phyloP scores from a whole-genome alignment of 2,329 filamentous ascomycete genomes.

The Cytospora mali region DNA sequence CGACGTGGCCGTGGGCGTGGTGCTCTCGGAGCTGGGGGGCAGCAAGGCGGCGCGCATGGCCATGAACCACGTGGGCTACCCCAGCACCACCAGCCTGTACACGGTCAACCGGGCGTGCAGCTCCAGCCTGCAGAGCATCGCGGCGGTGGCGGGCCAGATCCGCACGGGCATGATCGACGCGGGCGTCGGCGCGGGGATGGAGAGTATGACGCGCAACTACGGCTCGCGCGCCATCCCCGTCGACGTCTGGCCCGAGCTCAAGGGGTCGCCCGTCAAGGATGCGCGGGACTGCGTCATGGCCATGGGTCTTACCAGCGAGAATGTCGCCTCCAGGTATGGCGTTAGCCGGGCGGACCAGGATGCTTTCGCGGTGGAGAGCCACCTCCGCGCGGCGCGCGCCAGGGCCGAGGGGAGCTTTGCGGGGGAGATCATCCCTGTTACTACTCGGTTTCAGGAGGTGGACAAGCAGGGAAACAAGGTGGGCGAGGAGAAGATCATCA shows the following conservation, averaged over 20 bases:
- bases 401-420: conserved; percentile 72
- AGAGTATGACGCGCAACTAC: conserved; percentile 95
- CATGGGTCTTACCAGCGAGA: conserved; percentile 91
- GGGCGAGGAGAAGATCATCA: conserved; percentile 62
- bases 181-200: conserved; percentile 88
- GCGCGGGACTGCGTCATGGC: conserved; percentile 88
- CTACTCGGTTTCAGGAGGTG: conserved; percentile 66
- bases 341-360: conserved; percentile 79
- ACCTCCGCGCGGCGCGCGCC: conserved; percentile 72
- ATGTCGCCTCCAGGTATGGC: conserved; percentile 77
- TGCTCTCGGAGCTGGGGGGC: conserved; percentile 88
- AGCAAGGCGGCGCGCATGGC: conserved; percentile 91
- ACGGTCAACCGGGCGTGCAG: conserved; percentile 89
- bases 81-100: conserved; percentile 73
- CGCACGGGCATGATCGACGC: conserved; percentile 70
- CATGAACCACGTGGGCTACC: conserved; percentile 79
- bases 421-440: conserved; percentile 78
- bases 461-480: conserved; percentile 61
- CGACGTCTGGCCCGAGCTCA: conserved; percentile 75
- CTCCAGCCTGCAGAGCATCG: conserved; percentile 76
- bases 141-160: conserved; percentile 73
- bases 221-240: conserved; percentile 81
- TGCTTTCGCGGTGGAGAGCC: conserved; percentile 74
- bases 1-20: conserved; percentile 85
- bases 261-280: conserved; percentile 64